Conservation (phyloP, 352 stramenopile species). For the Globisporangium paddicum region DNA sequence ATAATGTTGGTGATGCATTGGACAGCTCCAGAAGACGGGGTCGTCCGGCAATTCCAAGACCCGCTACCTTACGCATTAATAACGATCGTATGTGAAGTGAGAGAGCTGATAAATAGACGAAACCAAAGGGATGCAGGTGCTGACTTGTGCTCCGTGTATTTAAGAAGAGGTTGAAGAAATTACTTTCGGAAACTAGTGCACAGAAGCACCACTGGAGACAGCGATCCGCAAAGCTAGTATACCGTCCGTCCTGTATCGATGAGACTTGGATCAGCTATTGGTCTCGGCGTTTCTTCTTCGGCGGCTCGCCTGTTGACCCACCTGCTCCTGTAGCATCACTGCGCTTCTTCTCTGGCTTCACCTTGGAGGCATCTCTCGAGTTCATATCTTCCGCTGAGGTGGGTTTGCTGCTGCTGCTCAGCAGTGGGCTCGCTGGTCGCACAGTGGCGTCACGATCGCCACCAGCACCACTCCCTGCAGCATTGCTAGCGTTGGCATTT, state of each 20-base stretch:
- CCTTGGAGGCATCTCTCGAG: conserved; percentile 16
- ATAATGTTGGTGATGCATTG: too few relatives aligned
- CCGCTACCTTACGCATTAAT: conserved; percentile 63
- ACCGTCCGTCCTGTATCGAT: too few relatives aligned
- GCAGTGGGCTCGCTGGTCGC: conserved; percentile 1
- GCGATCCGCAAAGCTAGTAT: too few relatives aligned
- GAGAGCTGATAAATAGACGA: neutral
- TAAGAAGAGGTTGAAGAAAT: neutral
- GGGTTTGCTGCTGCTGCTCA: conserved; percentile 1
- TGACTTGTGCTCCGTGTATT: conserved; percentile 4
- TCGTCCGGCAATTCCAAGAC: conserved; percentile 37
- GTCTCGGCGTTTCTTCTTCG: conserved; percentile 58
- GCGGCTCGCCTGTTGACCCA: conserved; percentile 16
- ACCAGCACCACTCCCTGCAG: conserved; percentile 6
- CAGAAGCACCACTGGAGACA: neutral
- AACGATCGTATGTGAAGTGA: neutral
- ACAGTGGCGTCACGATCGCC: neutral
- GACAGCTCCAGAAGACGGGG: conserved; percentile 65
- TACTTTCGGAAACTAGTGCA: too few relatives aligned
- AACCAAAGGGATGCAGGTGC: neutral
- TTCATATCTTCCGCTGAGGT: conserved; percentile 7
- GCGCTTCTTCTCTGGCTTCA: conserved; percentile 30
- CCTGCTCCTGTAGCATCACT: conserved; percentile 11
- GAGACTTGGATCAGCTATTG: conserved; percentile 45
- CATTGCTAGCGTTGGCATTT: conserved; percentile 33